These are phyloP conservation scores for Cytospora piceicola DNA, from an alignment of 2,329 filamentous ascomycete species.

Conservation along the genomic window DNA sequence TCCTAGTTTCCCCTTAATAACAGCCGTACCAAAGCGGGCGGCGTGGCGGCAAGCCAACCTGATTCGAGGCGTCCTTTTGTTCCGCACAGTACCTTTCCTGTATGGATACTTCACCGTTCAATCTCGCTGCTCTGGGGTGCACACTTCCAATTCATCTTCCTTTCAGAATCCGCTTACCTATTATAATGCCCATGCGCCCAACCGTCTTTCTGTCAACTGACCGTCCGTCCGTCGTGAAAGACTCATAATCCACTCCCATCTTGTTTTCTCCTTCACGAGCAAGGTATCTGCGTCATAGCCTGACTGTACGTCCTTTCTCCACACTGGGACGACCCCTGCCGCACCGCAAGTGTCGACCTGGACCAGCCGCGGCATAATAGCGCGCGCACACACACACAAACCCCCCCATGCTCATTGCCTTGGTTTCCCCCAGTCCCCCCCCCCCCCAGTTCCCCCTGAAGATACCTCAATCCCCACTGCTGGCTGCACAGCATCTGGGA, in stretches of 20 bases:
- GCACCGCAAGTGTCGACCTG: neutral
- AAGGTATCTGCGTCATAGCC: constrained; percentile 25
- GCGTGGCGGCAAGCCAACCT: constrained; percentile 29
- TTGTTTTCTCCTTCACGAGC: constrained; percentile 8
- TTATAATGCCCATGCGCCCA: constrained; percentile 11
- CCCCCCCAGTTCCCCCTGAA: neutral
- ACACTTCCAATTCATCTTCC: neutral
- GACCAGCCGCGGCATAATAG: constrained; percentile 1
- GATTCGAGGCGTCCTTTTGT: constrained; percentile 21
- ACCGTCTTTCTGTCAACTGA: constrained; percentile 6
- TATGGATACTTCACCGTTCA: constrained; percentile 21
- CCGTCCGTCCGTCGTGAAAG: neutral
- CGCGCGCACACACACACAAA: neutral
- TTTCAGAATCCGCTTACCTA: neutral
- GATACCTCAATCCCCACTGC: constrained; percentile 1
- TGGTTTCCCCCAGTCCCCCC: neutral
- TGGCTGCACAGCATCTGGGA: neutral
- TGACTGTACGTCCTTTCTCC: constrained; percentile 20
- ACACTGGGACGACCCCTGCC: constrained; percentile 12
- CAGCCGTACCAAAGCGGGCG: constrained; percentile 28
- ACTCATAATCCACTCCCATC: neutral
- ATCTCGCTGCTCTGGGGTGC: constrained; percentile 8
- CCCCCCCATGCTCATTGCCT: neutral
- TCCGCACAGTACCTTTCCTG: constrained; percentile 16
- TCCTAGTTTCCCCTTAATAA: constrained; percentile 29